Conservation (phyloP, 495 filamentous ascomycete genomes). For the Glarea lozoyensis region DNA sequence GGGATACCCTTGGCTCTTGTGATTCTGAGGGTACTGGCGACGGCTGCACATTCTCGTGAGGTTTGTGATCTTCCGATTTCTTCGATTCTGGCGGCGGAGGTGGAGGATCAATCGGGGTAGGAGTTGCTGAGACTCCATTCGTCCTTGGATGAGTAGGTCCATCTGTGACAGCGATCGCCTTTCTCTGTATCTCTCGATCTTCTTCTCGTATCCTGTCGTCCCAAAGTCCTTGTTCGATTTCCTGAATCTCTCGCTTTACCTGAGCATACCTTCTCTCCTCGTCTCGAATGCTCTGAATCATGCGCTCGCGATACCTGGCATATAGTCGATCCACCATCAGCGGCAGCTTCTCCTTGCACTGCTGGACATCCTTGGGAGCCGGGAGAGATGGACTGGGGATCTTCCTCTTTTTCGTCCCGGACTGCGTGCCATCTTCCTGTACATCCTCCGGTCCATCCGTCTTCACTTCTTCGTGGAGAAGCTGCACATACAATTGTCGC, state of each 20-base stretch:
- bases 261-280: constrained; percentile 61
- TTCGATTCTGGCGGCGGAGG: constrained; percentile 1
- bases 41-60: too few relatives aligned
- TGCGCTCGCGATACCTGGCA: constrained; percentile 57
- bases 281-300: constrained; percentile 59
- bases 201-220: constrained; percentile 31
- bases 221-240: constrained; percentile 52
- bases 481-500: constrained; percentile 62
- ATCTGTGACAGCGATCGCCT: constrained; percentile 13
- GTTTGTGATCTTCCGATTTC: constrained; percentile 1
- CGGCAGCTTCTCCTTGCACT: constrained; percentile 58
- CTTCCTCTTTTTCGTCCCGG: constrained; percentile 59
- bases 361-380: constrained; percentile 52
- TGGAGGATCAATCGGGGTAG: neutral
- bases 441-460: constrained; percentile 23
- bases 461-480: constrained; percentile 65
- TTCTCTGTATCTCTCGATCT: constrained; percentile 10
- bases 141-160: constrained; percentile 16
- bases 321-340: constrained; percentile 65
- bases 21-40: too few relatives aligned
- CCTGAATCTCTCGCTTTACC: constrained; percentile 56
- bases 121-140: constrained; percentile 15
- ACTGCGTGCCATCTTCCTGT: constrained; percentile 24
- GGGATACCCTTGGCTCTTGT: too few relatives aligned
- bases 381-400: constrained; percentile 54